These are phyloP conservation scores for Isochrysis galbana DNA, from an alignment of 78 protist genomes.

Conservation along the genomic window DNA sequence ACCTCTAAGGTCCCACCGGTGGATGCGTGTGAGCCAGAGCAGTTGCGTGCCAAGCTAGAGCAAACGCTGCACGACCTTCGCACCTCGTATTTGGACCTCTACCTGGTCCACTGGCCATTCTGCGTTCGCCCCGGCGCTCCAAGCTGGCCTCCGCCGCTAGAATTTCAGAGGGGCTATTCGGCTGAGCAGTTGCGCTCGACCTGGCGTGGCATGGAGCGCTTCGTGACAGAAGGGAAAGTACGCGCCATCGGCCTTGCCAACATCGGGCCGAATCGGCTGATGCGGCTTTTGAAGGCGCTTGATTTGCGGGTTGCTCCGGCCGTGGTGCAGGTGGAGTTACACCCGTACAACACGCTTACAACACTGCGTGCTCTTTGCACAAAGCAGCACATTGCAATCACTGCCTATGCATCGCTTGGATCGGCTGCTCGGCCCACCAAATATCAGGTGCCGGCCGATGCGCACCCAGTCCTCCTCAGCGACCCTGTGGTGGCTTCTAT, in stretches of 20 bases:
- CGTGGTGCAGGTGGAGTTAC: background rate
- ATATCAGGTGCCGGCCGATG: background rate
- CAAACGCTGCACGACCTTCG: background rate
- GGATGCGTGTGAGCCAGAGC: background rate
- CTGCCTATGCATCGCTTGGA: background rate
- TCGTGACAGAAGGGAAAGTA: background rate
- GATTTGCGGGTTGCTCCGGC: background rate
- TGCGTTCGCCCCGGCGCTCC: background rate
- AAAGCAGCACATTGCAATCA: background rate
- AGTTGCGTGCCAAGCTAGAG: no score
- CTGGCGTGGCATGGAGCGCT: background rate
- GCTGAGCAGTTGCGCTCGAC: background rate
- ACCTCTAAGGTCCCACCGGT: background rate
- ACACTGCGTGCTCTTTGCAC: background rate
- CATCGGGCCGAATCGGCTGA: background rate
- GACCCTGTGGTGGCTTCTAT: background rate
- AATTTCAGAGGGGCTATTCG: background rate
- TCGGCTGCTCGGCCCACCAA: background rate
- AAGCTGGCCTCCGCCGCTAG: background rate
- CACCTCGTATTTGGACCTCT: background rate
- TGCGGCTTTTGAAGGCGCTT: background rate
- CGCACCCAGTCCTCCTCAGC: background rate
- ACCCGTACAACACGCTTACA: background rate
- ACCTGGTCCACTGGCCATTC: background rate
- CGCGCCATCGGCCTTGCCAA: background rate